phyloP scores from a whole-genome alignment of 2,329 filamentous ascomycete species.

The Coleophoma cylindrospora region DNA sequence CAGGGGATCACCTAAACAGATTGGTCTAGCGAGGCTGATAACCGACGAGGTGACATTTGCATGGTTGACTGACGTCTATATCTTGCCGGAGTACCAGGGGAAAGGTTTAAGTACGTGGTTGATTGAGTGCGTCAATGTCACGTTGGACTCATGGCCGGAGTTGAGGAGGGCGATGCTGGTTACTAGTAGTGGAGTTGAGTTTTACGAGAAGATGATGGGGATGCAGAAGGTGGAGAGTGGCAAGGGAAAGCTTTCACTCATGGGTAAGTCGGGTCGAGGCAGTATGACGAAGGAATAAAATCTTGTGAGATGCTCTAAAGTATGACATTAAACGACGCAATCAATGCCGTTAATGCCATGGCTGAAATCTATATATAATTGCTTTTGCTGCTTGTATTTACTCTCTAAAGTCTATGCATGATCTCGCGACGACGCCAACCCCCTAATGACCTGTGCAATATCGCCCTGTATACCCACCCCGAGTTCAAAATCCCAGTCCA shows the following conservation, averaged over 20 bases:
- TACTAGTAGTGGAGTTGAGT: conserved; percentile 24
- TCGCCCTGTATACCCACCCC: not conserved
- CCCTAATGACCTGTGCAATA: not conserved
- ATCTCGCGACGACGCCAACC: not conserved
- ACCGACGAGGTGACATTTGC: conserved; percentile 67
- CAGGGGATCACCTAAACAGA: conserved; percentile 27
- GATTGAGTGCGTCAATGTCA: conserved; percentile 53
- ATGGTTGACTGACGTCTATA: conserved; percentile 66
- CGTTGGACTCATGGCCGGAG: conserved; percentile 48
- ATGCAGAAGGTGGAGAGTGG: conserved; percentile 14
- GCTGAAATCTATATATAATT: no score
- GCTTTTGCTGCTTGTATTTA: no score
- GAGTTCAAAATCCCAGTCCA: not conserved
- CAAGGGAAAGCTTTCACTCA: no score
- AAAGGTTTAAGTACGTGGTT: conserved; percentile 62
- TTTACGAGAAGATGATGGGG: conserved; percentile 21
- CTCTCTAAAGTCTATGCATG: no score
- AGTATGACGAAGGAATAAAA: no score
- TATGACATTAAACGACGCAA: no score
- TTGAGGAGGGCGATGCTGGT: conserved; percentile 56
- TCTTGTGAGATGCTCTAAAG: no score
- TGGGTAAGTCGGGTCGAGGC: no score
- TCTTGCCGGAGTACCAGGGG: conserved; percentile 53
- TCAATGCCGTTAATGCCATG: no score
- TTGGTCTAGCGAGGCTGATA: conserved; percentile 59